Evolutionary conservation across 179 eudicot genomes (phyloP).

Genomic region (Camellia oleifera): DNA sequence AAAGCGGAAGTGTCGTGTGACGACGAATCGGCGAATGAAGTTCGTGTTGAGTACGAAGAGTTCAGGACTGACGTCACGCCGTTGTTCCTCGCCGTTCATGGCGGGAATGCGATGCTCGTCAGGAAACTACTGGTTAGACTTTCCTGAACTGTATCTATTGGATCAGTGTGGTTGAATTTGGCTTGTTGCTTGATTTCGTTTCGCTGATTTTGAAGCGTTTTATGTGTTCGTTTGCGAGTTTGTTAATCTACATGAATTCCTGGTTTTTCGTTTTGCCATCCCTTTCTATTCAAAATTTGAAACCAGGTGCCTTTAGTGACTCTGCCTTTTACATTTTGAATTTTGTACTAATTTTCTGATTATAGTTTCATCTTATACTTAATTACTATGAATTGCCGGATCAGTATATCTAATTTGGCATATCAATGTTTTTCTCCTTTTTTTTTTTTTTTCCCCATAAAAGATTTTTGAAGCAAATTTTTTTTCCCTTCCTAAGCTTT

Average conservation of each 20-base stretch:
- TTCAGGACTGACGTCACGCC: conserved; percentile 79
- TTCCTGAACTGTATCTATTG: neutral
- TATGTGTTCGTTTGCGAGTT: neutral
- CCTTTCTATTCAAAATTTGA: conserved; percentile 14
- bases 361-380: neutral
- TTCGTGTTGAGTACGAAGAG: conserved; percentile 50
- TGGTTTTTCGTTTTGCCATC: neutral
- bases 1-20: conserved; percentile 43
- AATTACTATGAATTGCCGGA: neutral
- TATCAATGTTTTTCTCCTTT: too few species aligned
- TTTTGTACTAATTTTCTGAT: neutral
- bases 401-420: neutral
- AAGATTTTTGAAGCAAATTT: too few species aligned
- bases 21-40: conserved; percentile 52
- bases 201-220: neutral
- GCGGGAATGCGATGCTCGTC: conserved; percentile 54
- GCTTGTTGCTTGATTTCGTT: neutral
- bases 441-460: too few species aligned
- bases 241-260: neutral
- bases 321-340: neutral
- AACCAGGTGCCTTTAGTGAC: neutral
- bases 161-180: neutral
- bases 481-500: too few species aligned
- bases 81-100: conserved; percentile 68
- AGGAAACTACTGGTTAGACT: conserved; percentile 60